Evolutionary conservation across 1,139 yeast species (phyloP).

Genomic region (Pneumocystis carinii): DNA sequence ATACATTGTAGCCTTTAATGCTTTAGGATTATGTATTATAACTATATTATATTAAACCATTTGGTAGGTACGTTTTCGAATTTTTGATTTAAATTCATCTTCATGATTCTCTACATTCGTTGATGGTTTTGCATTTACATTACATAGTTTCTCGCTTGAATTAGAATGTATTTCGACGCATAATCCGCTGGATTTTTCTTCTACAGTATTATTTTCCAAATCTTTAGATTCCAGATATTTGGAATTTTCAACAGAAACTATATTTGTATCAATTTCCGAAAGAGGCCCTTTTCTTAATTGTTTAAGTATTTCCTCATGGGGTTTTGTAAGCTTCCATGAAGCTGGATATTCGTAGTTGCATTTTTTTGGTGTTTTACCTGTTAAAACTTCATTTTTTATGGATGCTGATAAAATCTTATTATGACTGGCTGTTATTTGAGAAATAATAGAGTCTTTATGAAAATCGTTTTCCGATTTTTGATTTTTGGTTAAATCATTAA

Average conservation of each 20-base stretch:
- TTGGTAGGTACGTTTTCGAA: background rate
- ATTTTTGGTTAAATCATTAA: conserved; percentile 3
- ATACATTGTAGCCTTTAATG: no score
- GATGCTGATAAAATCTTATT: conserved; percentile 7
- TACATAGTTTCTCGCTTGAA: background rate
- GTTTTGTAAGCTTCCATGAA: conserved; percentile 8
- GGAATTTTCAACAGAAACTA: background rate
- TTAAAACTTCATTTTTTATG: conserved; percentile 11
- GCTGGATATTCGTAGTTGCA: conserved; percentile 8
- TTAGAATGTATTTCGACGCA: background rate
- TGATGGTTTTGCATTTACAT: background rate
- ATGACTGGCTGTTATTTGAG: conserved; percentile 3
- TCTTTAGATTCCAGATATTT: background rate
- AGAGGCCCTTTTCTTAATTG: background rate
- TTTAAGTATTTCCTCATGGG: conserved; percentile 10
- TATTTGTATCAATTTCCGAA: background rate
- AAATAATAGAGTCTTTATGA: conserved; percentile 4
- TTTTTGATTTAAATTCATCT: background rate
- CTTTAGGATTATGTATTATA: no score
- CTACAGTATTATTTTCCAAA: background rate
- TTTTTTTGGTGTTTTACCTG: conserved; percentile 16
- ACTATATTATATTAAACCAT: background rate
- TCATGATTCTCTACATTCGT: background rate
- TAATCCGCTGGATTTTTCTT: background rate
- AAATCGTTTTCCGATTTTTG: conserved; percentile 3